phyloP scores from a whole-genome alignment of 179 eudicot genomes.

The Silene vulgaris region DNA sequence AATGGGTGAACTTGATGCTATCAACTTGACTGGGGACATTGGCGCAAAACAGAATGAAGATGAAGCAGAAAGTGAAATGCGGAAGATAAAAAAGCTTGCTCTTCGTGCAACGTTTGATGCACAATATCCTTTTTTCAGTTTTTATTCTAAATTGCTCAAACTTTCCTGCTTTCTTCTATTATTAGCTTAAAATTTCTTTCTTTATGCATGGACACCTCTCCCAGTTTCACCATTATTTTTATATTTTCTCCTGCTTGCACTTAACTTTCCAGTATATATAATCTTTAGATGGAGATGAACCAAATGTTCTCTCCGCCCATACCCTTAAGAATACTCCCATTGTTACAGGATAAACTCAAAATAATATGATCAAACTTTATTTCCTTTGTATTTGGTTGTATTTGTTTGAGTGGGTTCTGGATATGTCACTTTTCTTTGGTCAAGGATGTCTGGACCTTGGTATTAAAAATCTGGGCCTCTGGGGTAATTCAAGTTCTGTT shows the following conservation, averaged over 20 bases:
- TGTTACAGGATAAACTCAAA: background rate
- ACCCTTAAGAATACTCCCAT: background rate
- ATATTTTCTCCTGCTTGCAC: background rate
- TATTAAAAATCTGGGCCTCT: background rate
- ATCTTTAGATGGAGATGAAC: background rate
- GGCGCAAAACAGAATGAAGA: constrained; percentile 29
- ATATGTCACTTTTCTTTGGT: constrained; percentile 3
- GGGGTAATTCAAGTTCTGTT: background rate
- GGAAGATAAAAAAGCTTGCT: constrained; percentile 83
- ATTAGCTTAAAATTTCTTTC: background rate
- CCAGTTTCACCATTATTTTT: background rate
- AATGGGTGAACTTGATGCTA: constrained; percentile 54
- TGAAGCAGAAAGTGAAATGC: constrained; percentile 38
- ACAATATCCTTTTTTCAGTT: constrained; percentile 66
- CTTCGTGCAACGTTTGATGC: constrained; percentile 87
- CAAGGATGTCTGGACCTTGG: background rate
- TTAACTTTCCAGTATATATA: background rate
- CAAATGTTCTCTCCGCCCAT: background rate
- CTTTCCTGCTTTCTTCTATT: constrained; percentile 6
- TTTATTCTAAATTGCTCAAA: background rate
- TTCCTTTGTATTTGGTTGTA: background rate
- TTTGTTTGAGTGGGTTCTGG: background rate
- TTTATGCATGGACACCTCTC: background rate
- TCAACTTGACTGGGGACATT: constrained; percentile 21
- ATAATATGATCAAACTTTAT: background rate